These are phyloP conservation scores for Candida ficus DNA, from an alignment of 805 yeast species.

Conservation along the genomic window DNA sequence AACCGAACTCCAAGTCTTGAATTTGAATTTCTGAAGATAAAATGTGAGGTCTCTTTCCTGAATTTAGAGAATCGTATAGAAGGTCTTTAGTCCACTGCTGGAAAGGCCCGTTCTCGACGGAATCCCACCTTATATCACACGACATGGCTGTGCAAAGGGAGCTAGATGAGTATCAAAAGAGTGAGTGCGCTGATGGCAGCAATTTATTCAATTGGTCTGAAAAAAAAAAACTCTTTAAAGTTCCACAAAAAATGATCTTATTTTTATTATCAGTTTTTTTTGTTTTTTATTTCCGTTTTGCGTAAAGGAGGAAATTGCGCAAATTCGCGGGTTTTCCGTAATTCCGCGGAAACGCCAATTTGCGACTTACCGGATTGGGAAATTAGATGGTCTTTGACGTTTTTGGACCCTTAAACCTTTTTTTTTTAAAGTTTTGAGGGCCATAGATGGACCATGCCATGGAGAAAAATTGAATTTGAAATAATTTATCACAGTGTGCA, in stretches of 20 bases:
- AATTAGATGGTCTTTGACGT: no score
- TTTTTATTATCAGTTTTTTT: neutral
- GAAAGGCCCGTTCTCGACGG: constrained; percentile 61
- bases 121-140: constrained; percentile 72
- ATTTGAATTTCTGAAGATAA: constrained; percentile 66
- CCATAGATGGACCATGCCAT: no score
- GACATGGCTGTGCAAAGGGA: constrained; percentile 45
- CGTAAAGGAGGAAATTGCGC: neutral
- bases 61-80: constrained; percentile 66
- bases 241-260: neutral
- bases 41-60: constrained; percentile 66
- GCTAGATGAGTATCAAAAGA: no score
- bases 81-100: constrained; percentile 59
- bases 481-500: no score
- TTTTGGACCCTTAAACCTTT: no score
- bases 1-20: constrained; percentile 67
- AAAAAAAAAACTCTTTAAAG: neutral
- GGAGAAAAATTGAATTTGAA: no score
- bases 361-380: no score
- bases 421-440: no score
- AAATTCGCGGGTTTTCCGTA: no score
- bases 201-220: no score
- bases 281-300: neutral
- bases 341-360: no score
- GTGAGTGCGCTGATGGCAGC: neutral